phyloP scores from a whole-genome alignment of 2,329 filamentous ascomycete species.

The Fusarium xyrophilum region DNA sequence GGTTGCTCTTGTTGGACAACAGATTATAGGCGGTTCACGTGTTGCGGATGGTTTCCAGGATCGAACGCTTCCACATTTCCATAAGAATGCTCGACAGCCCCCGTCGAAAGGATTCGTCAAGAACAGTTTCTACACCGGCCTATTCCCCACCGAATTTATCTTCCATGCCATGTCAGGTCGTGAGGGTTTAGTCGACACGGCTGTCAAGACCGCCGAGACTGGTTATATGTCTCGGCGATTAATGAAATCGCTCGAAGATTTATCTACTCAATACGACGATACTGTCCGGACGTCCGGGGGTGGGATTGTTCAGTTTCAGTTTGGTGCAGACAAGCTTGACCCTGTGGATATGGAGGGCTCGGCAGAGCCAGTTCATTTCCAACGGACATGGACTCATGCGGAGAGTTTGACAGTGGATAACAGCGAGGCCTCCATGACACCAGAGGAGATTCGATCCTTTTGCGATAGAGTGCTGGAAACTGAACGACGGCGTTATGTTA shows the following conservation, averaged over 20 bases:
- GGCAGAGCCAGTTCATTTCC: constrained; percentile 90
- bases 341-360: constrained; percentile 97
- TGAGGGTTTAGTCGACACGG: constrained; percentile 98
- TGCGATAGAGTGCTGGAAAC: constrained; percentile 71
- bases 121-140: constrained; percentile 95
- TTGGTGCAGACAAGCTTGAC: constrained; percentile 93
- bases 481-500: constrained; percentile 54
- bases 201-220: constrained; percentile 98
- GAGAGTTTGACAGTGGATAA: constrained; percentile 82
- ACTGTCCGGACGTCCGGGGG: constrained; percentile 92
- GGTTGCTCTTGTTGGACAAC: constrained; percentile 96
- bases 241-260: constrained; percentile 97
- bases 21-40: constrained; percentile 94
- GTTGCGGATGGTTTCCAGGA: constrained; percentile 97
- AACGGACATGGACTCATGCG: constrained; percentile 85
- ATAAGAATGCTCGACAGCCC: constrained; percentile 90
- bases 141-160: constrained; percentile 90
- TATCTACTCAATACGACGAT: constrained; percentile 91
- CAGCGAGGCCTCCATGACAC: constrained; percentile 73
- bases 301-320: constrained; percentile 94
- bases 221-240: constrained; percentile 98
- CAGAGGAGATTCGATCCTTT: constrained; percentile 73
- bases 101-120: constrained; percentile 95
- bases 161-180: constrained; percentile 98
- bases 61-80: constrained; percentile 91